These are phyloP conservation scores for Penicillium argentinense DNA, from an alignment of 495 filamentous ascomycete genomes.

Conservation along the genomic window DNA sequence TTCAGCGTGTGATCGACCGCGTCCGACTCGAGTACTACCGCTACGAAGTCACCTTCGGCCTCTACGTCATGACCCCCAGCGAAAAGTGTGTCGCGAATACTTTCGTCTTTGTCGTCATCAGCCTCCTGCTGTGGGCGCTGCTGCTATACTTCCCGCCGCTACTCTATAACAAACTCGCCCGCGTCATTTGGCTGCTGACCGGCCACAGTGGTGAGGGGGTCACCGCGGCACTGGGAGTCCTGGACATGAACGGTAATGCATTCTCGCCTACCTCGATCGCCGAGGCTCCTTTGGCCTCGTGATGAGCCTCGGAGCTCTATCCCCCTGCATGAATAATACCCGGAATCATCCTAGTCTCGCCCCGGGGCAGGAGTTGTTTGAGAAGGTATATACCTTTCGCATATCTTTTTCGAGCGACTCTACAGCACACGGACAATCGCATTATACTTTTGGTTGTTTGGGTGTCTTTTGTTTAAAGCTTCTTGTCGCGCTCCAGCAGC, in stretches of 20 bases:
- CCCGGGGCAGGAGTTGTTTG: background rate
- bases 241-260: slow-evolving; percentile 25
- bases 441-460: too few species aligned
- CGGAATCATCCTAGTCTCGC: background rate
- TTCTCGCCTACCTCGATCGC: slow-evolving; percentile 15
- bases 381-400: too few species aligned
- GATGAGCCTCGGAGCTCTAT: too few species aligned
- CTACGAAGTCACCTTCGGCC: slow-evolving; percentile 71
- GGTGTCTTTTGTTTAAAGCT: background rate
- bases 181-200: slow-evolving; percentile 42
- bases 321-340: background rate
- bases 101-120: slow-evolving; percentile 38
- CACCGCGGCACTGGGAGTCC: slow-evolving; percentile 28
- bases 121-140: slow-evolving; percentile 38
- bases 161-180: slow-evolving; percentile 38
- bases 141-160: slow-evolving; percentile 42
- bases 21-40: slow-evolving; percentile 69
- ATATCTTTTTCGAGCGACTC: background rate
- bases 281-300: slow-evolving; percentile 16
- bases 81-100: slow-evolving; percentile 69
- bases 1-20: slow-evolving; percentile 47
- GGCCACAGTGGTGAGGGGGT: slow-evolving; percentile 37
- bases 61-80: slow-evolving; percentile 70
- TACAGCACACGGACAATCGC: background rate
- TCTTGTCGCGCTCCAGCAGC: background rate